These are phyloP conservation scores for Tagetes erecta DNA, from an alignment of 129 eudicot genomes.

Conservation along the genomic window DNA sequence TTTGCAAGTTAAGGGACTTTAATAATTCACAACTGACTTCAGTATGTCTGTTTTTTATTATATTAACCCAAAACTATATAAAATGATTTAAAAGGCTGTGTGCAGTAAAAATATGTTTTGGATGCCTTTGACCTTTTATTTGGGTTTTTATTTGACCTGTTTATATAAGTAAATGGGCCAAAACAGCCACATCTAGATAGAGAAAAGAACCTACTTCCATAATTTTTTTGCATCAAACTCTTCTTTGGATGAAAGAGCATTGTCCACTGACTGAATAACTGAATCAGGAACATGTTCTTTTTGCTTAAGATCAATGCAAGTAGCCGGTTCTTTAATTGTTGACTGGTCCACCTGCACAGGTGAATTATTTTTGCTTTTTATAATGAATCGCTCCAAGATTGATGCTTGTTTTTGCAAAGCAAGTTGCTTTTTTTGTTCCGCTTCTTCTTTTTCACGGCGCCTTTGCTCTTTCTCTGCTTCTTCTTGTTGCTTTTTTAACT, in stretches of 20 bases:
- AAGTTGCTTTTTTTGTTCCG: slow-evolving; percentile 65
- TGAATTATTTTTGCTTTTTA: slow-evolving; percentile 50
- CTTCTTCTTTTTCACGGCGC: slow-evolving; percentile 82
- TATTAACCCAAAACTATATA: not conserved
- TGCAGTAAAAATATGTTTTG: not conserved
- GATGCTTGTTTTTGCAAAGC: slow-evolving; percentile 89
- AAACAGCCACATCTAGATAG: not conserved
- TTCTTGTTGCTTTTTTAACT: slow-evolving; percentile 75
- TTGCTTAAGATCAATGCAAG: slow-evolving; percentile 29
- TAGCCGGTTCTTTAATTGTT: slow-evolving; percentile 21
- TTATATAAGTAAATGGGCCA: not conserved
- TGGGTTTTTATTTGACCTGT: not conserved
- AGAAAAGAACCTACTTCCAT: slow-evolving; percentile 58
- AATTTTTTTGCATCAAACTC: slow-evolving; percentile 43
- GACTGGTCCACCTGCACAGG: slow-evolving; percentile 45
- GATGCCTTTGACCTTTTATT: not conserved
- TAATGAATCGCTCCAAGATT: slow-evolving; percentile 76
- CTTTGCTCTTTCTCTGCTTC: slow-evolving; percentile 73
- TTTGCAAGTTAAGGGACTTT: not conserved
- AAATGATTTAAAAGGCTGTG: not conserved
- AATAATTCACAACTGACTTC: not conserved
- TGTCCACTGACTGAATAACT: slow-evolving; percentile 59
- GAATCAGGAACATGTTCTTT: slow-evolving; percentile 34
- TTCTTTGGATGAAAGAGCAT: slow-evolving; percentile 43
- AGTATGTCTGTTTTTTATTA: not conserved